These are phyloP conservation scores for Liriodendron chinense DNA, from an alignment of 164 flowering plant species.

Conservation along the genomic window DNA sequence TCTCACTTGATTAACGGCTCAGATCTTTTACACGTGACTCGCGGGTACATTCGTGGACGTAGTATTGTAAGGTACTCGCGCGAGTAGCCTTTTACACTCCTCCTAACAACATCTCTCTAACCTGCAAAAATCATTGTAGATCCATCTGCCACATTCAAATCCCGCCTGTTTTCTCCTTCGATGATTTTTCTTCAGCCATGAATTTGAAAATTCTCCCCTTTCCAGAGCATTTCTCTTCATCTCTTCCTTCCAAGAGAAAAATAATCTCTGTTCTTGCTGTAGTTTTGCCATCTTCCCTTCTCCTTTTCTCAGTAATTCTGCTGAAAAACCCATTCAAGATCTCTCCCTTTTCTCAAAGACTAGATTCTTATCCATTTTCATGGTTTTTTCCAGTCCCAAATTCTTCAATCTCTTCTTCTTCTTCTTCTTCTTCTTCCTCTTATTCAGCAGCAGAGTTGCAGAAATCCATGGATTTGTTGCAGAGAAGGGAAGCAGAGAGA, in stretches of 20 bases:
- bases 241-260: slow-evolving; percentile 33
- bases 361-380: slow-evolving; percentile 20
- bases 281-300: slow-evolving; percentile 33
- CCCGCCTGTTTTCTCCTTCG: not conserved
- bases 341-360: slow-evolving; percentile 23
- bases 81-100: no score
- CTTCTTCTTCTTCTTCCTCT: slow-evolving; percentile 12
- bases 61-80: no score
- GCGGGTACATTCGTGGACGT: no score
- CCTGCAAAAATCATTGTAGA: not conserved
- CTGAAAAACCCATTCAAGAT: slow-evolving; percentile 25
- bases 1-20: no score
- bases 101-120: no score
- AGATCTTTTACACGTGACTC: no score
- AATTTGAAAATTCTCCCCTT: slow-evolving; percentile 18
- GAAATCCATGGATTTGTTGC: not conserved
- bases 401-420: slow-evolving; percentile 13
- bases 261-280: slow-evolving; percentile 43
- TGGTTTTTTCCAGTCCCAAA: slow-evolving; percentile 30
- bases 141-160: not conserved
- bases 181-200: slow-evolving; percentile 1
- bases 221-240: slow-evolving; percentile 30
- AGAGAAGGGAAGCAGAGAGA: not conserved
- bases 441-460: slow-evolving; percentile 2
- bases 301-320: slow-evolving; percentile 30